phyloP scores from a whole-genome alignment of 495 filamentous ascomycete species.

The Daldinia childiae region DNA sequence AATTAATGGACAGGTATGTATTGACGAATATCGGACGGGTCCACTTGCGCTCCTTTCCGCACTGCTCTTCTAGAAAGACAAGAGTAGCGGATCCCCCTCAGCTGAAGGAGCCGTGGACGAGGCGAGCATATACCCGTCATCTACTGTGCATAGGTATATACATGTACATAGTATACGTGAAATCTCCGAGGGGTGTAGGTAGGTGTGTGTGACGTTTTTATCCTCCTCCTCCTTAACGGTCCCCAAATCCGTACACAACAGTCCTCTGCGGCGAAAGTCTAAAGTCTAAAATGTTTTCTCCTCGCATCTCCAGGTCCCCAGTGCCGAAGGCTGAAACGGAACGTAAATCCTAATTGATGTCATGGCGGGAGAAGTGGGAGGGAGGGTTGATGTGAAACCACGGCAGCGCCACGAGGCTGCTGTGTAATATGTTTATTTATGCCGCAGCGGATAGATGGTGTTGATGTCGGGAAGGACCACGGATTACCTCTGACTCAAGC shows the following conservation, averaged over 20 bases:
- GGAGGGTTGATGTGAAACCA: slow-evolving; percentile 9
- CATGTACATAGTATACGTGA: not conserved
- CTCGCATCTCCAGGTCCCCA: not conserved
- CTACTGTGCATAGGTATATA: not conserved
- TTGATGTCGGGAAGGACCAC: not conserved
- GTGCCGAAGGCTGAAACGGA: slow-evolving; percentile 33
- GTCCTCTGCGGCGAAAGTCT: not conserved
- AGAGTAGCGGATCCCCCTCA: slow-evolving; percentile 17
- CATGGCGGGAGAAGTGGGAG: slow-evolving; percentile 10
- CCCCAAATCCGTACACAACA: not conserved
- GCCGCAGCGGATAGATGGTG: slow-evolving; percentile 27
- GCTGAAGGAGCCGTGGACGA: slow-evolving; percentile 27
- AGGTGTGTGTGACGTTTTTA: not conserved
- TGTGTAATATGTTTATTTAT: slow-evolving; percentile 42
- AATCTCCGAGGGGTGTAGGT: not conserved
- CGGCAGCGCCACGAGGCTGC: slow-evolving; percentile 25
- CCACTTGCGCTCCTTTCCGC: slow-evolving; percentile 16
- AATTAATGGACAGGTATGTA: not conserved
- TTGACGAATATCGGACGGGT: slow-evolving; percentile 2
- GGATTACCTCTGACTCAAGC: not conserved
- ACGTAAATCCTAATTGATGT: slow-evolving; percentile 28
- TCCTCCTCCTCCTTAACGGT: not conserved
- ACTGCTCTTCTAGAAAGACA: slow-evolving; percentile 28
- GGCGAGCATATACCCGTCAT: slow-evolving; percentile 16
- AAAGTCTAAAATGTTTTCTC: not conserved